phyloP scores from a whole-genome alignment of 345 rosid species.

The Camelina hispida region DNA sequence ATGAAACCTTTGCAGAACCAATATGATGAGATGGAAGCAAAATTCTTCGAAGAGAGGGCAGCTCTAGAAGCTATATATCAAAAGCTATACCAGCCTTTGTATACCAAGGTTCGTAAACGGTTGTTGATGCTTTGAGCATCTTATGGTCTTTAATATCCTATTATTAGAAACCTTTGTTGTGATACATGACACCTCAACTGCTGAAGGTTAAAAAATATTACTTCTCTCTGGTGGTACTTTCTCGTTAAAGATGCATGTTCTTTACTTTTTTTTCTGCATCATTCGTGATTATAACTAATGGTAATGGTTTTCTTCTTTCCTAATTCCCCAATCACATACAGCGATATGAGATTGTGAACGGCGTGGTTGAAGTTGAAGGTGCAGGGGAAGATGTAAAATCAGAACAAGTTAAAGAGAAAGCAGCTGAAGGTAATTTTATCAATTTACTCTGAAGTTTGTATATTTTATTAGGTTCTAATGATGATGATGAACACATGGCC shows the following conservation, averaged over 20 bases:
- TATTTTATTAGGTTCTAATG: background rate
- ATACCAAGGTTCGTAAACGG: slow-evolving; percentile 60
- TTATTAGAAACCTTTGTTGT: background rate
- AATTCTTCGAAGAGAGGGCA: slow-evolving; percentile 91
- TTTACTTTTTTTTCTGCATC: background rate
- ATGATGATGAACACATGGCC: slow-evolving; percentile 3
- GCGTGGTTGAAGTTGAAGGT: slow-evolving; percentile 73
- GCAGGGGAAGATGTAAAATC: slow-evolving; percentile 50
- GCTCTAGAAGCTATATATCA: slow-evolving; percentile 93
- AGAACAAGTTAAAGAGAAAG: slow-evolving; percentile 62
- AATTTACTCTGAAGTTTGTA: background rate
- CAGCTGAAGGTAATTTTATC: slow-evolving; percentile 59
- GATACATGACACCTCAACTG: background rate
- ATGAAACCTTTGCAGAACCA: slow-evolving; percentile 56
- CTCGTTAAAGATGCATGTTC: background rate
- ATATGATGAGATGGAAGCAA: slow-evolving; percentile 82
- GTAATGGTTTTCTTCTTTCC: slow-evolving; percentile 3
- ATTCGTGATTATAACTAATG: background rate
- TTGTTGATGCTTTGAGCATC: slow-evolving; percentile 10
- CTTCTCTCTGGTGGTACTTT: slow-evolving; percentile 1
- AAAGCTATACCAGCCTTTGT: slow-evolving; percentile 82
- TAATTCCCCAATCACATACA: slow-evolving; percentile 37
- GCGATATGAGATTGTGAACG: slow-evolving; percentile 93
- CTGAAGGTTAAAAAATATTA: background rate
- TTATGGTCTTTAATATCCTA: background rate